Evolutionary conservation across 139 green algal genomes (phyloP).

Genomic region (Desmodesmus armatus): DNA sequence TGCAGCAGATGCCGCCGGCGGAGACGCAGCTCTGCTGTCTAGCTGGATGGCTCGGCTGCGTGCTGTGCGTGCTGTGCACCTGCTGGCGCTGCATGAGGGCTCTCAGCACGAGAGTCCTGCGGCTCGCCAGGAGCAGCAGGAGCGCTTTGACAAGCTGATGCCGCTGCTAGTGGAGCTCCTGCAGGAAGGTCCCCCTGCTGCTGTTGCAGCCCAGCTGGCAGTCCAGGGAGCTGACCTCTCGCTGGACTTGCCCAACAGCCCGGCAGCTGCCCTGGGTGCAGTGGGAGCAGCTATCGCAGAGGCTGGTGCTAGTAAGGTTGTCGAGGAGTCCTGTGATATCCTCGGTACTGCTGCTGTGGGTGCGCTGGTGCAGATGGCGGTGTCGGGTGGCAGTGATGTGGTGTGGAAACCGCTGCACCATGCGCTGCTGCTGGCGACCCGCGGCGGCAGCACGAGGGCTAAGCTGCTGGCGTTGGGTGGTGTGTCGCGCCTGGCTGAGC

Average conservation of each 20-base stretch:
- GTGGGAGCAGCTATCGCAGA: slow-evolving; percentile 12
- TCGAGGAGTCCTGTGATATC: slow-evolving; percentile 11
- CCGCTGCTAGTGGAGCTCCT: slow-evolving; percentile 68
- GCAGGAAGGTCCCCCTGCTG: slow-evolving; percentile 36
- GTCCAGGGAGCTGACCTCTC: slow-evolving; percentile 39
- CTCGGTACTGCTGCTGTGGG: slow-evolving; percentile 56
- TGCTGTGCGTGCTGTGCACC: slow-evolving; percentile 82
- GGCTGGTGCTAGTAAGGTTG: not conserved
- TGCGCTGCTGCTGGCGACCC: slow-evolving; percentile 65
- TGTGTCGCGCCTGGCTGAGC: slow-evolving; percentile 65
- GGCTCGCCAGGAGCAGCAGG: slow-evolving; percentile 71
- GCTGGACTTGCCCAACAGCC: slow-evolving; percentile 46
- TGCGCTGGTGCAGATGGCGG: slow-evolving; percentile 80
- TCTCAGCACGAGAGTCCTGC: slow-evolving; percentile 77
- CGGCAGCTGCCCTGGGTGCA: slow-evolving; percentile 35
- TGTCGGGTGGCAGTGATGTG: slow-evolving; percentile 76
- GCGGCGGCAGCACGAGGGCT: slow-evolving; percentile 37
- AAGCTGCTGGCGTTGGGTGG: slow-evolving; percentile 57
- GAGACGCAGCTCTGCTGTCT: slow-evolving; percentile 27
- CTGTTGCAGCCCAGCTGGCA: not conserved
- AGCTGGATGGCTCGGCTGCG: slow-evolving; percentile 66
- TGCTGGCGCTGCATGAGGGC: slow-evolving; percentile 86
- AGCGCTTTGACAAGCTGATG: slow-evolving; percentile 75
- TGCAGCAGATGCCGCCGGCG: not conserved
- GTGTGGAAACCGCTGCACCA: slow-evolving; percentile 92